These are phyloP conservation scores for Melocanna baccifera DNA, from an alignment of 176 grass and related monocot species.

Conservation along the genomic window DNA sequence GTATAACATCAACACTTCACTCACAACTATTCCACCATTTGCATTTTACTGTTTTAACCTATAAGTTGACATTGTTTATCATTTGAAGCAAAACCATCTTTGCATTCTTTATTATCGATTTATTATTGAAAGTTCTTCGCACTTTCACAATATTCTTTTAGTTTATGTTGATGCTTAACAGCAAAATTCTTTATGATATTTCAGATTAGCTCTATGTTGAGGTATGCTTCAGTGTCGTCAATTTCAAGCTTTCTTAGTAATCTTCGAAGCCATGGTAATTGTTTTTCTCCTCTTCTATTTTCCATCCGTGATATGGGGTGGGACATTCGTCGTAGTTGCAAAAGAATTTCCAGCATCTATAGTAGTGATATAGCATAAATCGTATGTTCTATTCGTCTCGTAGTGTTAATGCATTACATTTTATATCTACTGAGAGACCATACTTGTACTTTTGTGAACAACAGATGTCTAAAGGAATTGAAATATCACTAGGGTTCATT, in stretches of 20 bases:
- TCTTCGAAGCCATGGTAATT: constrained; percentile 75
- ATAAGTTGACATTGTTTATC: constrained; percentile 15
- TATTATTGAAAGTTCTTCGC: background rate
- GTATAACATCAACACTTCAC: background rate
- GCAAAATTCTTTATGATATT: constrained; percentile 38
- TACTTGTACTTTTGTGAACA: background rate
- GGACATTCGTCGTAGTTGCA: background rate
- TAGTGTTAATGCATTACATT: background rate
- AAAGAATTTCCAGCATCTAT: background rate
- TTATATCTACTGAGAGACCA: background rate
- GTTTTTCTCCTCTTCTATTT: constrained; percentile 8
- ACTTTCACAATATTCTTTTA: constrained; percentile 13
- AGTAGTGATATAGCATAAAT: constrained; percentile 6
- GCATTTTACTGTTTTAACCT: background rate
- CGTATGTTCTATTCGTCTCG: background rate
- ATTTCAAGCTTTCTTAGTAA: constrained; percentile 72
- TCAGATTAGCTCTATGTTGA: constrained; percentile 82
- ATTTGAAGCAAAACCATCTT: constrained; percentile 19
- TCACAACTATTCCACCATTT: constrained; percentile 12
- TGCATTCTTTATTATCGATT: background rate
- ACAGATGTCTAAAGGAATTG: constrained; percentile 3
- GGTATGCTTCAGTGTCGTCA: constrained; percentile 59
- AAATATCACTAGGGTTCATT: constrained; percentile 12
- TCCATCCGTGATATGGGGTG: background rate
- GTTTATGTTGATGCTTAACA: constrained; percentile 16